Evolutionary conservation across 805 yeast genomes (phyloP), one percentile per base, ranked within the genome.

Genomic region (Suhomyces canberraensis): DNA sequence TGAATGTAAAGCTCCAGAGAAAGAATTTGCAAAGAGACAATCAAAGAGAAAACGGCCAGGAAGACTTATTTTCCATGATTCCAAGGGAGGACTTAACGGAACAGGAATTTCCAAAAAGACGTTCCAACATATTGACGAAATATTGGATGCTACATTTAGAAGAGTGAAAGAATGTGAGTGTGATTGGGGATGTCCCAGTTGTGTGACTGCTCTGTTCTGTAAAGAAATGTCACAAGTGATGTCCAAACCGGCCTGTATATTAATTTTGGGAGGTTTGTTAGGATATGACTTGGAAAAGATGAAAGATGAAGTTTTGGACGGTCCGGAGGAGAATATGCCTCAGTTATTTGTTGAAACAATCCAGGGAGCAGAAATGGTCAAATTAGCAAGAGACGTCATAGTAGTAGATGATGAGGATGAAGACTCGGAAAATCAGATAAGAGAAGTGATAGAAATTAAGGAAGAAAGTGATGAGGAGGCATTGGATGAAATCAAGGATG

Each of bases 1-100:
- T 0, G 99, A 93, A 58, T 93, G 99, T 60, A 93, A 93, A 52
- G 97, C 98, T 0, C 97, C 98, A 0, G 95, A 89, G 46, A 93
- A 93, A 51, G 99, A 93, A 54, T 86, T 91, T 69, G 86, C 96
- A 1, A 72, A 73, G 33, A 61, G 88, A 19, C 84, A 84, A 51
- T 74, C 91, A 0, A 59, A 61, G 13, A 65, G 98, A 27, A 76
- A 75, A 39, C 64, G 99, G 28, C 98, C 98, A 0, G 95, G 95
- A 0, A 66, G 98, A 36, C 63, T 93, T 33, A 78, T 90, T 1
- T 84, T 93, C 47, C 80, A 79, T 52, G 98, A 93, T 56, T 73
- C 87, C 1, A 79, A 81, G 50, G 96, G 95, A 8, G 95, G 95
- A 1, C 71, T 71, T 37, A 66, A 70, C 30, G 96, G 96, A 0